These are phyloP conservation scores for Sporopachydermia cereana DNA, from an alignment of 1,139 yeast species.

Conservation along the genomic window DNA sequence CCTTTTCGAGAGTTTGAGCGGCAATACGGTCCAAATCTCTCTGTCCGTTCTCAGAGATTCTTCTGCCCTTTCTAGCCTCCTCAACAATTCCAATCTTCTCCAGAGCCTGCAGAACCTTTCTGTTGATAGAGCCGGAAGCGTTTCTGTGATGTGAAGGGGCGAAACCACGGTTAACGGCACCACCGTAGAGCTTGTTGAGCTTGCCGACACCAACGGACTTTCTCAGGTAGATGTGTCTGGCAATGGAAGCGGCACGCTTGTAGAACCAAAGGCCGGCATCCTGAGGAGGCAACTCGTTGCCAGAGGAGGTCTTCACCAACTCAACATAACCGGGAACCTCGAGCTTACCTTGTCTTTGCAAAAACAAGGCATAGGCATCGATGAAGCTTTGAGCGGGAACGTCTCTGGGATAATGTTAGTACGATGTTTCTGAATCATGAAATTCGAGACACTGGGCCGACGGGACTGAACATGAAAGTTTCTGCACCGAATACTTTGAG, in stretches of 20 bases:
- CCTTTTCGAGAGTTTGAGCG: slow-evolving; percentile 93
- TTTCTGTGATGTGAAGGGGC: slow-evolving; percentile 98
- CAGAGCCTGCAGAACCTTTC: slow-evolving; percentile 95
- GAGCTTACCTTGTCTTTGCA: slow-evolving; percentile 99
- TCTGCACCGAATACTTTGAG: too few species aligned
- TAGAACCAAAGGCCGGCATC: slow-evolving; percentile 99
- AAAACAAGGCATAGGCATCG: slow-evolving; percentile 98
- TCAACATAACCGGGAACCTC: slow-evolving; percentile 99
- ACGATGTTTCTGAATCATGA: not conserved
- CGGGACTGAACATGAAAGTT: too few species aligned
- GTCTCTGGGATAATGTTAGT: slow-evolving; percentile 48
- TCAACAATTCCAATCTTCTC: slow-evolving; percentile 98
- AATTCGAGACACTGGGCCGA: too few species aligned
- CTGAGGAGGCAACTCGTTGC: slow-evolving; percentile 99
- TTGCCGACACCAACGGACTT: slow-evolving; percentile 99
- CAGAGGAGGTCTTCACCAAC: slow-evolving; percentile 97
- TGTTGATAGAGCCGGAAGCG: slow-evolving; percentile 98
- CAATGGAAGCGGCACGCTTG: slow-evolving; percentile 99
- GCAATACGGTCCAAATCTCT: slow-evolving; percentile 99
- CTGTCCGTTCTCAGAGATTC: slow-evolving; percentile 98
- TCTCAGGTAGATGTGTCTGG: slow-evolving; percentile 99
- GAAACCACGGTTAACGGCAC: slow-evolving; percentile 98
- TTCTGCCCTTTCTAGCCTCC: slow-evolving; percentile 96
- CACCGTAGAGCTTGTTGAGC: slow-evolving; percentile 98
- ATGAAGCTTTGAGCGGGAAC: slow-evolving; percentile 99